phyloP scores from a whole-genome alignment of 768 basidiomycete genomes.

The Boletus patriciae region DNA sequence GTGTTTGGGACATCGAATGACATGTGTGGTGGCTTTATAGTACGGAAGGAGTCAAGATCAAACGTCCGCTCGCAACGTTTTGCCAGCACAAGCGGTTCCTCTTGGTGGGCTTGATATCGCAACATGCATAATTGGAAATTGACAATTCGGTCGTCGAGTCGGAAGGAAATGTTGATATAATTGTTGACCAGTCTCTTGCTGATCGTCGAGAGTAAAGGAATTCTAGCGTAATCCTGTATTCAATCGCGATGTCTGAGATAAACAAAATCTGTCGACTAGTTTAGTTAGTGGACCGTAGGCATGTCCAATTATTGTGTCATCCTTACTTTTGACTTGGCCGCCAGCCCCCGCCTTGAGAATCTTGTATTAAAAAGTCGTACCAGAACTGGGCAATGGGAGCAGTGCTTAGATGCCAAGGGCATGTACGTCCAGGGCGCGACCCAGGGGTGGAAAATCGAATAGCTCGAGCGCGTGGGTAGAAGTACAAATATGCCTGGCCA shows the following conservation, averaged over 20 bases:
- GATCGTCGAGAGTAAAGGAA: conserved; percentile 29
- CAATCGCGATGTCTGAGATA: not conserved
- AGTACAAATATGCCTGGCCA: conserved; percentile 62
- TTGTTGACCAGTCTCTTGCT: conserved; percentile 32
- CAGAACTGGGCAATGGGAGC: conserved; percentile 73
- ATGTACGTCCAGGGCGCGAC: conserved; percentile 83
- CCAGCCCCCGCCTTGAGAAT: conserved; percentile 73
- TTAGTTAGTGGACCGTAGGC: conserved; percentile 4
- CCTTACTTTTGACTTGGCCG: conserved; percentile 39
- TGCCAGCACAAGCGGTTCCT: conserved; percentile 36
- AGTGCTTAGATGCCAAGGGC: conserved; percentile 91
- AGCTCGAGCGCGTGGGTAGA: conserved; percentile 80
- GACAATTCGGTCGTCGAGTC: conserved; percentile 33
- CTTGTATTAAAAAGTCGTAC: conserved; percentile 82
- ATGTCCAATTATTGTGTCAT: not conserved
- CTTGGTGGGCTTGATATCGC: conserved; percentile 36
- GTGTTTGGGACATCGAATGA: not conserved
- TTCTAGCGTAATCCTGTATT: not conserved
- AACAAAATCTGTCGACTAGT: conserved; percentile 15
- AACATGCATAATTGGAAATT: conserved; percentile 38
- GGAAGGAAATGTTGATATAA: conserved; percentile 26
- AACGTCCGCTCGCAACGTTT: conserved; percentile 36
- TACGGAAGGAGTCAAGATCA: conserved; percentile 26
- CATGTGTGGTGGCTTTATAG: conserved; percentile 25
- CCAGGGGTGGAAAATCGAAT: conserved; percentile 85